Conservation (phyloP, 257 asterid genomes). For the Solanum acaule region DNA sequence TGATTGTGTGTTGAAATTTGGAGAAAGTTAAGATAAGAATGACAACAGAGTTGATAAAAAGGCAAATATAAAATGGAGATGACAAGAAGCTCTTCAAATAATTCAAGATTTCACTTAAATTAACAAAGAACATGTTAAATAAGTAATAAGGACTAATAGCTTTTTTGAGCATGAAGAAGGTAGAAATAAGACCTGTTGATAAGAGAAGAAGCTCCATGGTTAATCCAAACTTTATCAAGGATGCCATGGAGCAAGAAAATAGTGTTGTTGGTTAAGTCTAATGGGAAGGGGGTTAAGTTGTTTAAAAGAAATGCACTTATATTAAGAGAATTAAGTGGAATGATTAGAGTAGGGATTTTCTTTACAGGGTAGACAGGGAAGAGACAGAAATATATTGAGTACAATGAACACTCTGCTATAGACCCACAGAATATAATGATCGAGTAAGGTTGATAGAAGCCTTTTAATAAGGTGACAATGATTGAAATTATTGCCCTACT, state of each 20-base stretch:
- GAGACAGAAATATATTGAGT: neutral
- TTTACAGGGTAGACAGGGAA: conserved; percentile 1
- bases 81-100: conserved; percentile 23
- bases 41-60: conserved; percentile 38
- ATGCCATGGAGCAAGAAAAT: conserved; percentile 13
- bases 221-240: conserved; percentile 20
- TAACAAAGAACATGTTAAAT: conserved; percentile 12
- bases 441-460: neutral
- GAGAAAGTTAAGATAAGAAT: conserved; percentile 36
- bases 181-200: conserved; percentile 27
- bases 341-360: neutral
- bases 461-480: neutral
- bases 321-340: neutral
- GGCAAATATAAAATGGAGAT: conserved; percentile 29
- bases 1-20: conserved; percentile 11
- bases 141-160: conserved; percentile 13
- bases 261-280: neutral
- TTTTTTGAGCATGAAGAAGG: conserved; percentile 20
- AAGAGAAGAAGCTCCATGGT: conserved; percentile 39
- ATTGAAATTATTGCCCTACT: neutral
- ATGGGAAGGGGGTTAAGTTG: neutral
- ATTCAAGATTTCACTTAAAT: conserved; percentile 13
- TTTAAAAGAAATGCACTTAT: neutral
- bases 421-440: neutral
- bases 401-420: neutral